Conservation (phyloP, 1,139 yeast genomes). For the Debaryomyces sp. region DNA sequence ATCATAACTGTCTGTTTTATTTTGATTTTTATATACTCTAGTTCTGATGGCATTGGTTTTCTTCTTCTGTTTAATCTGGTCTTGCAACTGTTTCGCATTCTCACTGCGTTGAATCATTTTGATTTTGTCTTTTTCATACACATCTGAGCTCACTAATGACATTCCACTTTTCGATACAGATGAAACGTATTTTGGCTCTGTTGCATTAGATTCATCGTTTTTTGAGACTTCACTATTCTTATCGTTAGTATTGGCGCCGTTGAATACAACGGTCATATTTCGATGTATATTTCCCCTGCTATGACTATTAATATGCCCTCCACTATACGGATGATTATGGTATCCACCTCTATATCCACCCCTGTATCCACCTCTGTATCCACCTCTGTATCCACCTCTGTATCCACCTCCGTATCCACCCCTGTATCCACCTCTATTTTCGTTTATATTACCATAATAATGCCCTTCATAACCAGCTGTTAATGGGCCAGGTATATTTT, state of each 20-base stretch:
- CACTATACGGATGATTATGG: constrained; percentile 5
- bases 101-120: constrained; percentile 17
- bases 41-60: constrained; percentile 14
- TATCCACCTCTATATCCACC: constrained; percentile 10
- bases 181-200: constrained; percentile 22
- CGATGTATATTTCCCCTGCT: constrained; percentile 13
- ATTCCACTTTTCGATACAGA: constrained; percentile 36
- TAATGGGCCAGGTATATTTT: constrained; percentile 2
- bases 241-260: constrained; percentile 9
- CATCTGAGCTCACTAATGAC: constrained; percentile 36
- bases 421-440: constrained; percentile 11
- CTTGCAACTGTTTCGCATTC: constrained; percentile 17
- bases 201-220: not conserved
- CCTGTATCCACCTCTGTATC: not conserved
- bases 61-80: constrained; percentile 19
- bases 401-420: constrained; percentile 12
- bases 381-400: constrained; percentile 13
- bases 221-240: not conserved
- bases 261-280: constrained; percentile 30
- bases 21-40: constrained; percentile 26
- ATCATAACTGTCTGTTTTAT: constrained; percentile 39
- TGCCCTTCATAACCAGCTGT: constrained; percentile 6
- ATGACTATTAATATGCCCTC: constrained; percentile 9
- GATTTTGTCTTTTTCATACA: constrained; percentile 36
- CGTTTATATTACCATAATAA: not conserved